A percentile compares a stretch with the other conserved stretches of the same genome.
phyloP scores from a whole-genome alignment of 2,329 filamentous ascomycete genomes.

The Ceratocystis huliohia region DNA sequence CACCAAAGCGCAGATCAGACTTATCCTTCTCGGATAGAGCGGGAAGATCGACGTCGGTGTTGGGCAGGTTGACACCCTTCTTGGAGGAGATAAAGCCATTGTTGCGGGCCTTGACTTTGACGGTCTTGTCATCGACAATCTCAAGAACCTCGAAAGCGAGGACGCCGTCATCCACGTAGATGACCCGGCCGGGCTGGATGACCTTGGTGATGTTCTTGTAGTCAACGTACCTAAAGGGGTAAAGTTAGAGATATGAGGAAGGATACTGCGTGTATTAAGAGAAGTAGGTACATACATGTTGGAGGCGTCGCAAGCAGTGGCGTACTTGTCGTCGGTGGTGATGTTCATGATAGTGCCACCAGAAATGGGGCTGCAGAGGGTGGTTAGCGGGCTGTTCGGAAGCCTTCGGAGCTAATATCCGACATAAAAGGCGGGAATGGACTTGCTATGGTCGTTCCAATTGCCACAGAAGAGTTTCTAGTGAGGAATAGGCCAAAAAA shows the following conservation, averaged over 20 bases:
- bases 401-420: not conserved
- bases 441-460: not conserved
- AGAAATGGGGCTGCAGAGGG: slow-evolving; percentile 48
- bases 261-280: not conserved
- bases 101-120: slow-evolving; percentile 81
- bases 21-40: slow-evolving; percentile 98
- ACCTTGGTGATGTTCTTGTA: slow-evolving; percentile 99
- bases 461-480: not conserved
- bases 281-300: slow-evolving; percentile 61
- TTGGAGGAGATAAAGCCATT: slow-evolving; percentile 97
- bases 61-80: slow-evolving; percentile 98
- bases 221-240: slow-evolving; percentile 64
- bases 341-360: slow-evolving; percentile 82
- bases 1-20: slow-evolving; percentile 82
- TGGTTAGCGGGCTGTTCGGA: slow-evolving; percentile 1
- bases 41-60: slow-evolving; percentile 95
- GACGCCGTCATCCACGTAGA: slow-evolving; percentile 98
- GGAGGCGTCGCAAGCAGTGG: slow-evolving; percentile 67
- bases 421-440: not conserved
- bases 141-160: slow-evolving; percentile 89
- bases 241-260: not conserved
- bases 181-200: slow-evolving; percentile 76
- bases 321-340: slow-evolving; percentile 91
- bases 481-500: not conserved
- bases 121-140: slow-evolving; percentile 75